Conservation (phyloP, 768 basidiomycete genomes). For the Rhodotorula sphaerocarpa region DNA sequence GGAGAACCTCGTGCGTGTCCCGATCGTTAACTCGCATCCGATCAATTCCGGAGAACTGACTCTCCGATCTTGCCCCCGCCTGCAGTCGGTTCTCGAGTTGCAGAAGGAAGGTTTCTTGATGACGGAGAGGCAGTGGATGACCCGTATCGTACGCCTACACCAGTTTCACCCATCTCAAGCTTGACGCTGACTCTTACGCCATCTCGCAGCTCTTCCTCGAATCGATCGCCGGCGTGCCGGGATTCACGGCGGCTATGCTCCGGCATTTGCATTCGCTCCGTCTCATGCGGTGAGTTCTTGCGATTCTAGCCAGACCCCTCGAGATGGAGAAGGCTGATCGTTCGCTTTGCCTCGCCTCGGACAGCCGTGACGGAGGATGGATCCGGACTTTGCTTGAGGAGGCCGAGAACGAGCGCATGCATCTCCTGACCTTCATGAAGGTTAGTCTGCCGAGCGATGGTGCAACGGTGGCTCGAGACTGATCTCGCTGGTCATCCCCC, state of each 20-base stretch:
- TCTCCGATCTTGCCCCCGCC: background rate
- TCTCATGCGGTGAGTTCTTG: conserved; percentile 59
- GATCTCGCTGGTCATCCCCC: background rate
- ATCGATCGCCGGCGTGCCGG: conserved; percentile 79
- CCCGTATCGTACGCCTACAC: conserved; percentile 49
- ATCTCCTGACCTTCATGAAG: conserved; percentile 83
- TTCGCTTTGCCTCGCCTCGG: background rate
- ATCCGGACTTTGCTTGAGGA: conserved; percentile 54
- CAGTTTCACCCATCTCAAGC: too few relatives aligned
- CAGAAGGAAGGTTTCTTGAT: conserved; percentile 66
- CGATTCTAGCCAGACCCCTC: conserved; percentile 41
- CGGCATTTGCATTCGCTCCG: conserved; percentile 80
- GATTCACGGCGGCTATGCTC: conserved; percentile 45
- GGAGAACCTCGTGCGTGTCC: conserved; percentile 4
- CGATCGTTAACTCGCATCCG: background rate
- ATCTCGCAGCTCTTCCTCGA: conserved; percentile 45
- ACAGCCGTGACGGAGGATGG: conserved; percentile 50
- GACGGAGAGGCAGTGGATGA: conserved; percentile 48
- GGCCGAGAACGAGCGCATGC: conserved; percentile 90
- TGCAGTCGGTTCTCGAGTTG: conserved; percentile 54
- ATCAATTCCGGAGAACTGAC: too few relatives aligned
- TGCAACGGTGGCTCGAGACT: too few relatives aligned
- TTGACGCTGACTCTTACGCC: too few relatives aligned
- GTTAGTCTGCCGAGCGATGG: background rate
- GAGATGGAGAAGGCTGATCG: background rate